phyloP scores from a whole-genome alignment of 306 rosid genomes.

The Citrullus amarus region DNA sequence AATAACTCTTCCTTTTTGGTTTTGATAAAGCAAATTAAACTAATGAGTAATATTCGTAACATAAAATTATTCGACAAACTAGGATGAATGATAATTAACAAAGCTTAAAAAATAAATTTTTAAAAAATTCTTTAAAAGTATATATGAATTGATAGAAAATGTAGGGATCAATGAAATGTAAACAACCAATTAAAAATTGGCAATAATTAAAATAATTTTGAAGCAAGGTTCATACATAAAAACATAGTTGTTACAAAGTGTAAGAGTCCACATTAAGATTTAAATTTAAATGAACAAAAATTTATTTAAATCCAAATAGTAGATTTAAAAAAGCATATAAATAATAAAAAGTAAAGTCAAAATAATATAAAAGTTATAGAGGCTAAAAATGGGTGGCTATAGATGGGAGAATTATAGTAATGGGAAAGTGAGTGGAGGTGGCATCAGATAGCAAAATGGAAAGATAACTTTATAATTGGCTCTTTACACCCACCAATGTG shows the following conservation, averaged over 20 bases:
- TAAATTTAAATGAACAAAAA: too few species aligned
- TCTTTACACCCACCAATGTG: not conserved
- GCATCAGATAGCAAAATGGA: slow-evolving; percentile 41
- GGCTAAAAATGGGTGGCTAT: not conserved
- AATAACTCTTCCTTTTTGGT: too few species aligned
- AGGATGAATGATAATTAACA: too few species aligned
- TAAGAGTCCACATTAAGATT: too few species aligned
- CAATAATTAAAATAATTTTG: not conserved
- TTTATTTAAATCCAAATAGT: not conserved
- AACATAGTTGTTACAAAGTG: not conserved
- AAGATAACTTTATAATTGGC: not conserved
- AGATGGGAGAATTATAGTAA: not conserved
- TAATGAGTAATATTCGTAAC: too few species aligned
- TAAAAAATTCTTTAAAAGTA: too few species aligned
- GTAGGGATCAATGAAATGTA: too few species aligned
- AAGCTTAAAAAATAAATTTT: too few species aligned
- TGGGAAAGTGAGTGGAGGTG: slow-evolving; percentile 26
- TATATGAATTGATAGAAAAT: too few species aligned
- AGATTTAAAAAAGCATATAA: not conserved
- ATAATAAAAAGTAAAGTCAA: not conserved
- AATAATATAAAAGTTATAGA: not conserved
- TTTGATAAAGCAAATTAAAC: too few species aligned
- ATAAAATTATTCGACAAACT: too few species aligned
- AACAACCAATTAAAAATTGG: too few species aligned
- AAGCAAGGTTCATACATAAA: not conserved